Conservation (phyloP, 257 asterid genomes). For the Ehretia macrophylla region DNA sequence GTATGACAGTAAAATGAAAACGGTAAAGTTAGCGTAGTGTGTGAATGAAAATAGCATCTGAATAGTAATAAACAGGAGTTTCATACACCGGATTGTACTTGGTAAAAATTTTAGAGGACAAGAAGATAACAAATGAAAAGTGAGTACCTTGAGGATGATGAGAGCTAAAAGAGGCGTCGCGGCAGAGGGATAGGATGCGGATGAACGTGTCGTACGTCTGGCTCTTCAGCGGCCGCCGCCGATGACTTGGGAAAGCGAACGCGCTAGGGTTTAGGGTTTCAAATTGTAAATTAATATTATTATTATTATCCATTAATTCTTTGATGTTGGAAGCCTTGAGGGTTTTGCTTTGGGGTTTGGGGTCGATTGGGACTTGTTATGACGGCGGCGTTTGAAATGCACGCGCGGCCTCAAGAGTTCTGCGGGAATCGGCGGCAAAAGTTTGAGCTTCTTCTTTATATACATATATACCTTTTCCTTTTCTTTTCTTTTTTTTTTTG, state of each 20-base stretch:
- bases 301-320: neutral
- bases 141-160: constrained; percentile 38
- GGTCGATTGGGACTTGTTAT: neutral
- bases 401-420: neutral
- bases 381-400: neutral
- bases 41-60: too few species aligned
- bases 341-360: neutral
- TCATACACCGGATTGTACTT: neutral
- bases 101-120: too few species aligned
- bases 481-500: too few species aligned
- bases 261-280: constrained; percentile 27
- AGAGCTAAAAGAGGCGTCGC: constrained; percentile 12
- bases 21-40: too few species aligned
- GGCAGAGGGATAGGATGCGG: constrained; percentile 40
- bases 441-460: neutral
- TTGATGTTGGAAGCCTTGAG: too few species aligned
- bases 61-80: neutral
- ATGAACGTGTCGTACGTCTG: constrained; percentile 41
- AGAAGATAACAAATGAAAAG: neutral
- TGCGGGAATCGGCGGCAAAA: neutral
- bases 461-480: too few species aligned
- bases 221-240: constrained; percentile 67
- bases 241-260: constrained; percentile 25
- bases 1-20: too few species aligned
- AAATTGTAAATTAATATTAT: constrained; percentile 37